Evolutionary conservation across 169 alveolate genomes (phyloP).

Genomic region (Babesia ovis): DNA sequence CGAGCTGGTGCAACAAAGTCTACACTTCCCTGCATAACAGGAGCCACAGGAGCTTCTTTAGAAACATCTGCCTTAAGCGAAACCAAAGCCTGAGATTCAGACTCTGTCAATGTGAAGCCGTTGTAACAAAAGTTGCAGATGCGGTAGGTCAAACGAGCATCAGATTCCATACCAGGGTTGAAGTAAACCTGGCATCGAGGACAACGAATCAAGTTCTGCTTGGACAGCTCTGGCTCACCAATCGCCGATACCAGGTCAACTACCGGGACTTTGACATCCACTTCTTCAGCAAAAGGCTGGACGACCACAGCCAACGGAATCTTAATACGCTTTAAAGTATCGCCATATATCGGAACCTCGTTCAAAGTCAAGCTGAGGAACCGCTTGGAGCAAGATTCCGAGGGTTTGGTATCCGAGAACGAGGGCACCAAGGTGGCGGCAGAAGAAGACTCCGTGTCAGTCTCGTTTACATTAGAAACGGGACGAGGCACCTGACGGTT

Average conservation of each 20-base stretch:
- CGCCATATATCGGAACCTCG: slow-evolving; percentile 72
- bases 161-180: slow-evolving; percentile 69
- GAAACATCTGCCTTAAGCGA: slow-evolving; percentile 43
- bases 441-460: neutral
- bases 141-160: slow-evolving; percentile 35
- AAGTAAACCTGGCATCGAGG: slow-evolving; percentile 71
- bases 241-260: slow-evolving; percentile 67
- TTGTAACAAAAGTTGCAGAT: slow-evolving; percentile 73
- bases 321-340: slow-evolving; percentile 57
- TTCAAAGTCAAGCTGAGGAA: slow-evolving; percentile 66
- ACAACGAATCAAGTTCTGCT: slow-evolving; percentile 70
- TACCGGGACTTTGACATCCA: slow-evolving; percentile 59
- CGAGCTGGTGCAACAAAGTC: slow-evolving; percentile 72
- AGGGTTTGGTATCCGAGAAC: neutral
- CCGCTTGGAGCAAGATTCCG: slow-evolving; percentile 63
- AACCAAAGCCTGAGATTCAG: slow-evolving; percentile 51
- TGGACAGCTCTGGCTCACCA: slow-evolving; percentile 57
- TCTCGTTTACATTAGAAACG: neutral
- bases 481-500: slow-evolving; percentile 52
- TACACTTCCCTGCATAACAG: slow-evolving; percentile 70
- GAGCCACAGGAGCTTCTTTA: slow-evolving; percentile 36
- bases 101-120: slow-evolving; percentile 56
- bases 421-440: neutral
- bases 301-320: slow-evolving; percentile 75
- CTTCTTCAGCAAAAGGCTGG: slow-evolving; percentile 75